These are phyloP conservation scores for Suillus fuscotomentosus DNA, from an alignment of 768 basidiomycete species.

Conservation along the genomic window DNA sequence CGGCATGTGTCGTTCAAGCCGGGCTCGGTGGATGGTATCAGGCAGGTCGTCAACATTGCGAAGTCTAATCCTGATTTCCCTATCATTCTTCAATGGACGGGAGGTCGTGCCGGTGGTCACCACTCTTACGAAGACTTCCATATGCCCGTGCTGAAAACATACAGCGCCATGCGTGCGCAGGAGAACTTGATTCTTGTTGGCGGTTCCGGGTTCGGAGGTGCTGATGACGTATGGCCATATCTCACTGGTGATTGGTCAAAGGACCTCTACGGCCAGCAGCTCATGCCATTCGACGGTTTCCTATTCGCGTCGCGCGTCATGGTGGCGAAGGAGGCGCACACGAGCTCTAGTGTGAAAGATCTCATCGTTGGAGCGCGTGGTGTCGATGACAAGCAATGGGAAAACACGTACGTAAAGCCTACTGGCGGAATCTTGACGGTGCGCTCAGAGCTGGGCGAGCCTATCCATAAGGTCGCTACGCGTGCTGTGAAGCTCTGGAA, in stretches of 20 bases:
- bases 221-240: constrained; percentile 96
- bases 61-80: constrained; percentile 93
- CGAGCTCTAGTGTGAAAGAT: constrained; percentile 92
- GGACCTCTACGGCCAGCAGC: constrained; percentile 75
- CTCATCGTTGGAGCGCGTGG: constrained; percentile 94
- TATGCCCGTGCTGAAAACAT: constrained; percentile 89
- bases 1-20: constrained; percentile 98
- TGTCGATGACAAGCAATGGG: constrained; percentile 88
- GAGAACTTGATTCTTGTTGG: constrained; percentile 87
- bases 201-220: constrained; percentile 95
- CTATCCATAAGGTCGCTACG: constrained; percentile 98
- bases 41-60: constrained; percentile 96
- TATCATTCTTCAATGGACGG: constrained; percentile 98
- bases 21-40: constrained; percentile 95
- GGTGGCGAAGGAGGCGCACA: constrained; percentile 99
- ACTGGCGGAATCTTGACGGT: constrained; percentile 97
- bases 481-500: constrained; percentile 98
- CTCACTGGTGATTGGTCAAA: constrained; percentile 95
- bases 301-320: constrained; percentile 96
- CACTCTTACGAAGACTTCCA: constrained; percentile 99
- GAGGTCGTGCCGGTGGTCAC: constrained; percentile 97
- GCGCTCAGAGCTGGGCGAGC: constrained; percentile 96
- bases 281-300: constrained; percentile 99
- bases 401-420: constrained; percentile 90
- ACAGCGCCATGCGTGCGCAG: constrained; percentile 85